phyloP scores from a whole-genome alignment of 306 rosid genomes.

The Trifolium pratense region DNA sequence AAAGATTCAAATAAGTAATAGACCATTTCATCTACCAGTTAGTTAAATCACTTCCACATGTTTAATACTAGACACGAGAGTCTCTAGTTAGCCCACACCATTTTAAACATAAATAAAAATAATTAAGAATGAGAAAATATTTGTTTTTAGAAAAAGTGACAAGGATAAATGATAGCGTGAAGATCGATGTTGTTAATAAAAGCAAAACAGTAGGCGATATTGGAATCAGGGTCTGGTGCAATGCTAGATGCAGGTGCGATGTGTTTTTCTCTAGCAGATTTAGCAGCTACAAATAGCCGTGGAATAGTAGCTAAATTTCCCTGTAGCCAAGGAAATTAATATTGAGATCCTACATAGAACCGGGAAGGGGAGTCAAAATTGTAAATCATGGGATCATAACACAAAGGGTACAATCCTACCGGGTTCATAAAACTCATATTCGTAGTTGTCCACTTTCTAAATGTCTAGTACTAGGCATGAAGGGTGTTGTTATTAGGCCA shows the following conservation, averaged over 20 bases:
- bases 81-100: background rate
- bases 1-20: slow-evolving; percentile 1
- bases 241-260: background rate
- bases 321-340: background rate
- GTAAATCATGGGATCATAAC: background rate
- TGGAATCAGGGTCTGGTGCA: background rate
- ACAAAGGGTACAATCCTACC: background rate
- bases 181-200: slow-evolving; percentile 2
- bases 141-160: slow-evolving; percentile 1
- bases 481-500: background rate
- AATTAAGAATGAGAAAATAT: background rate
- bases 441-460: background rate
- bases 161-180: background rate
- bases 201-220: background rate
- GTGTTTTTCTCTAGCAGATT: background rate
- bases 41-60: slow-evolving; percentile 1
- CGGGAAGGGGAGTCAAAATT: background rate
- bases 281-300: background rate
- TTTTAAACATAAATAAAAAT: background rate
- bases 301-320: background rate
- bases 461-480: slow-evolving; percentile 1
- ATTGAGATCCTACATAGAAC: background rate
- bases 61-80: background rate
- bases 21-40: background rate
- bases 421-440: background rate